Evolutionary conservation across 164 flowering plant genomes (phyloP).

Genomic region (Nymphaea thermarum): DNA sequence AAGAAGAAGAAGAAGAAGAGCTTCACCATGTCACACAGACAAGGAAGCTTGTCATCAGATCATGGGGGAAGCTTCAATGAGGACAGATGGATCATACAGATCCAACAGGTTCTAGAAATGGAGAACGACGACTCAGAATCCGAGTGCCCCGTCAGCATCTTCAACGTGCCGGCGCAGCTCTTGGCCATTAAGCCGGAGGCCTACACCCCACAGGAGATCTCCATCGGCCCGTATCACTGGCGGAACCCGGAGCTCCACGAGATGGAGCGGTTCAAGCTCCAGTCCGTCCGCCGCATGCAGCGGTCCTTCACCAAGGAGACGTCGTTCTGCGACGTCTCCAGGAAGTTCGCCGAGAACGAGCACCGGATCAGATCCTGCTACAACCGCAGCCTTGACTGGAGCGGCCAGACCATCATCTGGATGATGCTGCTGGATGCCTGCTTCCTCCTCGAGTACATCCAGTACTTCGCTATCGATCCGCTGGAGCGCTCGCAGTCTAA

Average conservation of each 20-base stretch:
- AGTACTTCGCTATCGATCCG: conserved; percentile 10
- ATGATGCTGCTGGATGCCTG: conserved; percentile 19
- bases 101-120: neutral
- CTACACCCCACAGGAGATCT: conserved; percentile 6
- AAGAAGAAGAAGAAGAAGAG: too few relatives aligned
- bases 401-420: conserved; percentile 18
- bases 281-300: conserved; percentile 3
- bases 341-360: conserved; percentile 9
- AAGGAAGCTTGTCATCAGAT: neutral
- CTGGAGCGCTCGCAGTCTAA: conserved; percentile 5
- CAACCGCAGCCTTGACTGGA: conserved; percentile 17
- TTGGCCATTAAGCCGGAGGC: conserved; percentile 5
- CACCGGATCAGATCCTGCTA: conserved; percentile 12
- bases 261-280: conserved; percentile 8
- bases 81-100: conserved; percentile 4
- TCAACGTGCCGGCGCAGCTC: conserved; percentile 4
- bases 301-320: neutral
- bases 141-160: conserved; percentile 1
- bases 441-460: conserved; percentile 18
- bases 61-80: conserved; percentile 2
- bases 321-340: conserved; percentile 11
- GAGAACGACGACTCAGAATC: conserved; percentile 2
- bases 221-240: conserved; percentile 8
- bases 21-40: too few relatives aligned
- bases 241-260: conserved; percentile 8